Conservation (phyloP, 495 filamentous ascomycete genomes). For the Extremus antarcticus region DNA sequence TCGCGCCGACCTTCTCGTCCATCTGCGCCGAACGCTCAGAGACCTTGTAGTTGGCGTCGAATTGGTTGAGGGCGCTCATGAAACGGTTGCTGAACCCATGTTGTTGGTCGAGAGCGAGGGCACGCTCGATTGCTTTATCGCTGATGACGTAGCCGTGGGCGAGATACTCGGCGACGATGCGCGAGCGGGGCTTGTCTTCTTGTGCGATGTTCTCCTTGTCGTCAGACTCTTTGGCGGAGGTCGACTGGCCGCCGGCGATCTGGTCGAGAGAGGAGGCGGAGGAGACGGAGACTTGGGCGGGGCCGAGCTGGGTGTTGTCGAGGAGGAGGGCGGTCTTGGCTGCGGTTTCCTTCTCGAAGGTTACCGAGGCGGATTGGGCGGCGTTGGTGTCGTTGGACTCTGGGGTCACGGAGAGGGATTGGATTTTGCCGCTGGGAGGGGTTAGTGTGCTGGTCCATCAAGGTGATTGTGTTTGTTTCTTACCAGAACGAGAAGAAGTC, state of each 20-base stretch:
- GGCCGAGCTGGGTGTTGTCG: constrained; percentile 85
- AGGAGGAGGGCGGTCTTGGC: constrained; percentile 94
- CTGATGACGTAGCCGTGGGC: constrained; percentile 85
- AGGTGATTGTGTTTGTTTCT: constrained; percentile 15
- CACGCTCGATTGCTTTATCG: constrained; percentile 72
- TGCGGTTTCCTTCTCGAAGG: constrained; percentile 90
- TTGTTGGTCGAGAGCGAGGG: constrained; percentile 80
- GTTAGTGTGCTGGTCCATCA: constrained; percentile 2
- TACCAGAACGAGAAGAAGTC: constrained; percentile 99
- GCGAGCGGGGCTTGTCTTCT: constrained; percentile 87
- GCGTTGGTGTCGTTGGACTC: constrained; percentile 44
- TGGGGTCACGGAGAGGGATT: constrained; percentile 62
- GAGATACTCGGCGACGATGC: constrained; percentile 91
- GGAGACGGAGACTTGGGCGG: constrained; percentile 67
- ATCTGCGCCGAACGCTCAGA: constrained; percentile 64
- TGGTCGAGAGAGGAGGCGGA: constrained; percentile 53
- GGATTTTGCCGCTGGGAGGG: constrained; percentile 73
- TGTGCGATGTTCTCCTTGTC: constrained; percentile 61
- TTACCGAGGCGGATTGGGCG: constrained; percentile 73
- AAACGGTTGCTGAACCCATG: constrained; percentile 76
- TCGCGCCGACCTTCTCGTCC: constrained; percentile 66
- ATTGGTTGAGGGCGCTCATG: constrained; percentile 55
- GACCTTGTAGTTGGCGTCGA: constrained; percentile 74
- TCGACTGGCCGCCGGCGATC: constrained; percentile 41
- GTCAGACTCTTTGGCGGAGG: constrained; percentile 37